A percentile compares a stretch with the other conserved stretches of the same genome.
Conservation (phyloP, 2,329 filamentous ascomycete species). For the Hymenoscyphus linearis region DNA sequence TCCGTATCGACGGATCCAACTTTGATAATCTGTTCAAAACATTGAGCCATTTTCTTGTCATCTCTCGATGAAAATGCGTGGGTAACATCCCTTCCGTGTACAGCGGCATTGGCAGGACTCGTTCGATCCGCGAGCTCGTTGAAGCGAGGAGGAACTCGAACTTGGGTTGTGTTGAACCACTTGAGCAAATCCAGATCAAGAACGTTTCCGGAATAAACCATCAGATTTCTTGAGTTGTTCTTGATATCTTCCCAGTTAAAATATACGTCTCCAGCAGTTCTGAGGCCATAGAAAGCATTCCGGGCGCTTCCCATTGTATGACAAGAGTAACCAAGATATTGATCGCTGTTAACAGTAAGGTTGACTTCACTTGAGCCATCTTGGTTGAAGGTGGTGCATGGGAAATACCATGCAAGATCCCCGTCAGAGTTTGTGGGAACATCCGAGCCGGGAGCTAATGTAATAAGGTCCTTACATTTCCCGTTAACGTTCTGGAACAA, state of each 20-base stretch:
- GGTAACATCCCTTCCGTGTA: slow-evolving; percentile 84
- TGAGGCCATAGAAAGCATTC: slow-evolving; percentile 69
- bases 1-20: slow-evolving; percentile 95
- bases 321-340: slow-evolving; percentile 79
- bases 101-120: slow-evolving; percentile 51
- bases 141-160: slow-evolving; percentile 70
- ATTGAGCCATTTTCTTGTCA: slow-evolving; percentile 80
- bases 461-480: slow-evolving; percentile 89
- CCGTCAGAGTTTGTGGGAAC: slow-evolving; percentile 70
- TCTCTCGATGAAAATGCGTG: slow-evolving; percentile 72
- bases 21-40: slow-evolving; percentile 89
- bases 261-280: slow-evolving; percentile 77
- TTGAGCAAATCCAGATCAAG: slow-evolving; percentile 81
- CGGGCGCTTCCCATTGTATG: slow-evolving; percentile 71
- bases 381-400: slow-evolving; percentile 86
- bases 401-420: slow-evolving; percentile 94
- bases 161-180: slow-evolving; percentile 84
- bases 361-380: slow-evolving; percentile 82
- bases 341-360: slow-evolving; percentile 54
- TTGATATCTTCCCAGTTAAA: slow-evolving; percentile 93
- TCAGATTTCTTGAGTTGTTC: slow-evolving; percentile 81
- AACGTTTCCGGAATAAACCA: slow-evolving; percentile 92
- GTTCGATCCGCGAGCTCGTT: slow-evolving; percentile 69
- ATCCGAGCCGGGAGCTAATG: slow-evolving; percentile 60
- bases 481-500: slow-evolving; percentile 98